Evolutionary conservation across 2,329 filamentous ascomycete genomes (phyloP).

Genomic region (Thielaviopsis cerberus): DNA sequence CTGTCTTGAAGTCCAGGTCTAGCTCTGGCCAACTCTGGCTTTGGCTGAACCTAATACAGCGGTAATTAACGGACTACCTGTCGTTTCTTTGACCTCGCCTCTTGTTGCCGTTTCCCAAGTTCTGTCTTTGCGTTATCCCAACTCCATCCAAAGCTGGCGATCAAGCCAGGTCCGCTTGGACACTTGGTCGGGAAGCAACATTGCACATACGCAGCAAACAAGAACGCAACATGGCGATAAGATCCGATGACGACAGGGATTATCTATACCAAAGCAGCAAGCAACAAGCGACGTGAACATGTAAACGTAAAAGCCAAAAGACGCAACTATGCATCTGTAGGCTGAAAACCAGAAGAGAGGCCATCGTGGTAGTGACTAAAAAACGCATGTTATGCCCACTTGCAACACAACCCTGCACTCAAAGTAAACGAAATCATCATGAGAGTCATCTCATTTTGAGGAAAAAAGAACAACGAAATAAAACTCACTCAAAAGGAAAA

Average conservation of each 20-base stretch:
- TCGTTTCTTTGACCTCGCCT: no score
- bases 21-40: no score
- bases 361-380: neutral
- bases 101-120: neutral
- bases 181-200: neutral
- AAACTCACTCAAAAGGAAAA: neutral
- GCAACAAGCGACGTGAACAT: no score
- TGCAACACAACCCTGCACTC: neutral
- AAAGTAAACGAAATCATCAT: neutral
- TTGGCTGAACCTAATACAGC: no score
- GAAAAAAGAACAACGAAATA: neutral
- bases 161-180: neutral
- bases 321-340: neutral
- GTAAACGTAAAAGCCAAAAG: neutral
- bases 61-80: no score
- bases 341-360: neutral
- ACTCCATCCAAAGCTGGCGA: neutral
- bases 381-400: neutral
- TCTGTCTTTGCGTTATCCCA: neutral
- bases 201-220: no score
- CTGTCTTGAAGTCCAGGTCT: no score
- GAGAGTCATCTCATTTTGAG: neutral
- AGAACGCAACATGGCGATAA: neutral
- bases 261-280: neutral
- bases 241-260: neutral